Evolutionary conservation across 345 rosid genomes (phyloP).

Genomic region (Cardamine resedifolia): DNA sequence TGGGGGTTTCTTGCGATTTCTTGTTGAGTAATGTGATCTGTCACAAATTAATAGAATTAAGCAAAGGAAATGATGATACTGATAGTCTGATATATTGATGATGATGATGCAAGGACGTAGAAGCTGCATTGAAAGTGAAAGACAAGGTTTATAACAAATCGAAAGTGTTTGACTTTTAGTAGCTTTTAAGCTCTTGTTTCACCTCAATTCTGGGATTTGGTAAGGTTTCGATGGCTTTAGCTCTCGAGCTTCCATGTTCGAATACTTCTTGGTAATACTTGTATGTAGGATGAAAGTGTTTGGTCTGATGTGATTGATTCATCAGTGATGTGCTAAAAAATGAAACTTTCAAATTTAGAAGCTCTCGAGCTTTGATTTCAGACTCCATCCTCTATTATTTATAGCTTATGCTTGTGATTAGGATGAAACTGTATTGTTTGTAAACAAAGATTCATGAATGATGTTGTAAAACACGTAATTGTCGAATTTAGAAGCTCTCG

Average conservation of each 20-base stretch:
- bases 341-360: background rate
- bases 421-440: background rate
- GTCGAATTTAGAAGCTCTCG: too few relatives aligned
- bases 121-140: too few relatives aligned
- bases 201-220: background rate
- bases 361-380: background rate
- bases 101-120: too few relatives aligned
- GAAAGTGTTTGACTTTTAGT: background rate
- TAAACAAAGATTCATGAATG: background rate
- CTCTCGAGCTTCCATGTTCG: background rate
- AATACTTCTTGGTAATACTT: background rate
- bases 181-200: background rate
- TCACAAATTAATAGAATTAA: too few relatives aligned
- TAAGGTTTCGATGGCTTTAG: background rate
- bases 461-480: background rate
- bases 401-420: conserved; percentile 21
- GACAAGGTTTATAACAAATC: too few relatives aligned
- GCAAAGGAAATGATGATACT: too few relatives aligned
- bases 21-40: too few relatives aligned
- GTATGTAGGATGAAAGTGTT: background rate
- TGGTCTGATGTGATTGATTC: background rate
- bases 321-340: background rate
- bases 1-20: too few relatives aligned
- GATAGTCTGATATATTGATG: too few relatives aligned
- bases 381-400: conserved; percentile 35